Evolutionary conservation across 768 basidiomycete species (phyloP), one percentile per base, ranked within the genome.

Genomic region (Astraeus odoratus): DNA sequence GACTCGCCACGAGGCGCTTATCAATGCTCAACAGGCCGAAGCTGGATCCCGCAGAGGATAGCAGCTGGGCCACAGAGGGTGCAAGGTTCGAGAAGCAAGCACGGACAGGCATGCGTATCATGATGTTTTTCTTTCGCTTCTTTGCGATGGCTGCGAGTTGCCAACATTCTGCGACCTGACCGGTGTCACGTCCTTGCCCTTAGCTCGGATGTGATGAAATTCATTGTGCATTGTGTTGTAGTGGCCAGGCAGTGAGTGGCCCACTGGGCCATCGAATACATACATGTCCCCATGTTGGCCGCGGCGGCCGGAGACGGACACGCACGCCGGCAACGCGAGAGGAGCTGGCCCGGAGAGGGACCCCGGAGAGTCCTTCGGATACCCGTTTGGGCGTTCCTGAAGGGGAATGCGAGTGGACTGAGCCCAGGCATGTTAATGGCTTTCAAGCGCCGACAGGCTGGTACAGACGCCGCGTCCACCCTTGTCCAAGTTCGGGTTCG

Each of bases 281-380:
- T 34, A 8, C 3, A 7, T 33, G 15, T 15, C 15, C 33, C 18
- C 18, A 15, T 36, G 16, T 29, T 23, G 19, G 23, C 35, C 22
- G 39, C 41, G 55, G 55, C 36, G 38, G 48, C 53, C 51, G 53
- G 43, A 44, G 38, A 39, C 13, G 37, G 37, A 20, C 6, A 7
- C 37, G 20, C 12, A 38, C 10, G 39, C 22, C 10, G 12, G 5
- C 34, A 36, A 13, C 41, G 31, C 33, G 47, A 30, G 39, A 30
- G 25, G 18, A 26, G 29, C 12, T 30, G 39, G 42, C 34, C 46
- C 23, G 29, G 13, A 5, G 1, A 9, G 12, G 42, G 47, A 30
- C 62, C 60, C 47, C 60, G 50, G 42, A 53, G 50, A 62, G 50
- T 46, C 52, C 27, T 42, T 25, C 60, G 50, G 39, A 53, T 49